Evolutionary conservation across 805 yeast genomes (phyloP), one percentile per base, ranked within the genome.

Genomic region (Saccharomyces kudriavzevii): DNA sequence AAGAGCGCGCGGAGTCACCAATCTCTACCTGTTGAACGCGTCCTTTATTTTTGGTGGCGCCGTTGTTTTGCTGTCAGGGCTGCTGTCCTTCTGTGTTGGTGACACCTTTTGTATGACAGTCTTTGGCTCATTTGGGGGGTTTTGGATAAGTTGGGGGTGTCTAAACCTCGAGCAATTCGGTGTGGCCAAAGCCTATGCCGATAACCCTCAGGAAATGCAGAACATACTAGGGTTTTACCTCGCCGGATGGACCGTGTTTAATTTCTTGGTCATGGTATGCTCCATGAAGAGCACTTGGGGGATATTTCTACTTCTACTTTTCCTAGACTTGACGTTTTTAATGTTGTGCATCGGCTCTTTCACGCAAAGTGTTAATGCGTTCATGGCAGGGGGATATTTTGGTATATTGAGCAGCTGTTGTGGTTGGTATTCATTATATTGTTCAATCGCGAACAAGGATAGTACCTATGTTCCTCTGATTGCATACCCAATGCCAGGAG

Each of bases 121-220:
- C n/a, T 49, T 66, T 10, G 66, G 66, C 9, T 53, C 66, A 1
- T 66, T 61, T 59, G 88, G 84, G 49, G 87, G 85, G 0, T 83
- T 83, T 65, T 83, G 88, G 88, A 76, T 81, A 73, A 72, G 82
- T 17, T 83, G 79, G 70, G 87, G 80, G 51, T 84, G 83, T 11
- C 76, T 83, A 20, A 63, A 66, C 53, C 73, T 77, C 53, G 79
- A 79, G 25, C 73, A 76, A 59, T 80, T 80, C 64, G 80, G 80
- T n/a, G 78, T 81, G 29, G 66, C 61, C 1, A 70, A 74, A 1
- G 74, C 75, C 8, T 76, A 80, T 55, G 64, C 68, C 30, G 73
- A 65, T 2, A 70, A 70, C 51, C 66, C 66, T 10, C 66, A 68
- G 14, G 79, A 74, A 47, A 63, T 72, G 8, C 63, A 63, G 31